These are phyloP conservation scores for Fusarium mundagurra DNA, from an alignment of 2,329 filamentous ascomycete genomes.

Conservation along the genomic window DNA sequence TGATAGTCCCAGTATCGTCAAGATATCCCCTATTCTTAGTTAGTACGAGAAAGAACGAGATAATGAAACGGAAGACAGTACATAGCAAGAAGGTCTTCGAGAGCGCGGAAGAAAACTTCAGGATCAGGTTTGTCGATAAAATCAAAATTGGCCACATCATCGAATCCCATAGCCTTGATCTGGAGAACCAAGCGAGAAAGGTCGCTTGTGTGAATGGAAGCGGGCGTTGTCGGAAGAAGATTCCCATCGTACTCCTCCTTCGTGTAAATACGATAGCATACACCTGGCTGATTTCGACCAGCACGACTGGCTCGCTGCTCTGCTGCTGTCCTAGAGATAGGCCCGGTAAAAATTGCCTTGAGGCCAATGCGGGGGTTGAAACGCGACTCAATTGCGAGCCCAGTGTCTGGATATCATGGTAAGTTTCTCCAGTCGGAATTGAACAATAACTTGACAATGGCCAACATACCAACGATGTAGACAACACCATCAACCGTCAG, in stretches of 20 bases:
- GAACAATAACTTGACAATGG: neutral
- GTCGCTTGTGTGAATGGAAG: constrained; percentile 95
- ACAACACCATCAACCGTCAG: constrained; percentile 92
- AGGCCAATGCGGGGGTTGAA: neutral
- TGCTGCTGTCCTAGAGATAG: constrained; percentile 94
- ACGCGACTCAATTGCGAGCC: neutral
- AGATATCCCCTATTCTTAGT: neutral
- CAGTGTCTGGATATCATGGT: neutral
- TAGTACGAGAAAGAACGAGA: neutral
- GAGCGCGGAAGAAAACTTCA: constrained; percentile 88
- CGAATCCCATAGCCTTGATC: constrained; percentile 99
- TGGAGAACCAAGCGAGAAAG: constrained; percentile 91
- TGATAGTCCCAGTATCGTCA: neutral
- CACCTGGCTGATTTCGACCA: constrained; percentile 91
- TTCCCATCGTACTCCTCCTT: constrained; percentile 90
- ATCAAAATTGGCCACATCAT: constrained; percentile 94
- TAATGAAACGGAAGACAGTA: neutral
- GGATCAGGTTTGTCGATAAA: constrained; percentile 98
- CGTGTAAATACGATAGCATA: constrained; percentile 94
- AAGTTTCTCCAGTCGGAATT: neutral
- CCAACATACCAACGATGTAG: constrained; percentile 76
- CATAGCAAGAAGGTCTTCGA: constrained; percentile 71
- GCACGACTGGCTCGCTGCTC: constrained; percentile 93
- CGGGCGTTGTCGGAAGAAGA: constrained; percentile 94
- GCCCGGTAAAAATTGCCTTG: constrained; percentile 87